Evolutionary conservation across 2,329 filamentous ascomycete species (phyloP).

Genomic region (Arachnomyces sp.): DNA sequence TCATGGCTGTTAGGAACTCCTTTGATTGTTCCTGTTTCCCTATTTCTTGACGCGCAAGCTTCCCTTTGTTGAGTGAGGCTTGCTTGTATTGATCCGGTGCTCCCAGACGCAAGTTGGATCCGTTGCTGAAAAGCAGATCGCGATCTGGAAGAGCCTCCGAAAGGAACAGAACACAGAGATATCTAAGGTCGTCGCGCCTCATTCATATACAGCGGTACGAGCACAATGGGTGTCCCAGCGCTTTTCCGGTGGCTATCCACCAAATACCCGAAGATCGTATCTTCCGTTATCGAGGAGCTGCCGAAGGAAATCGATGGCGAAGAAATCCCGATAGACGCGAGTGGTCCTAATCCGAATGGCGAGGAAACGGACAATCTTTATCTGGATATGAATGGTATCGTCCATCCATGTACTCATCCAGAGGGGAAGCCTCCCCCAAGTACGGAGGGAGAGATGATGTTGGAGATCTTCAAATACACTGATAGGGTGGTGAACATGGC

Average conservation of each 20-base stretch:
- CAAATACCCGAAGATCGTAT: conserved; percentile 97
- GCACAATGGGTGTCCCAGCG: conserved; percentile 79
- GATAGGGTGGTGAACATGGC: conserved; percentile 98
- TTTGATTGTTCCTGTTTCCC: no score
- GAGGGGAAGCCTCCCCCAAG: conserved; percentile 85
- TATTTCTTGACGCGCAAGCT: no score
- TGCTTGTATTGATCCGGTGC: no score
- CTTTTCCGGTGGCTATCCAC: conserved; percentile 94
- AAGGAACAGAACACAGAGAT: neutral
- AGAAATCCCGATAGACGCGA: conserved; percentile 75
- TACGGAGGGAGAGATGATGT: conserved; percentile 98
- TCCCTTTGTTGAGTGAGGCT: no score
- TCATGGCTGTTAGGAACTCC: no score
- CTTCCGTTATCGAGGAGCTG: conserved; percentile 76
- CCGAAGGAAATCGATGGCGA: conserved; percentile 76
- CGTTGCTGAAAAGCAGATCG: no score
- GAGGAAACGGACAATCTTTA: conserved; percentile 98
- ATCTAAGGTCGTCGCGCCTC: neutral
- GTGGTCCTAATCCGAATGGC: conserved; percentile 83
- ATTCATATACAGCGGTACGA: conserved; percentile 10
- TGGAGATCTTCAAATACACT: conserved; percentile 97
- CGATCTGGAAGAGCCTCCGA: no score
- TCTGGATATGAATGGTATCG: conserved; percentile 98
- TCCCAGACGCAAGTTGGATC: no score
- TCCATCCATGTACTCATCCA: conserved; percentile 96